Conservation (phyloP, 352 stramenopile genomes). For the Phytophthora pseudosyringae region DNA sequence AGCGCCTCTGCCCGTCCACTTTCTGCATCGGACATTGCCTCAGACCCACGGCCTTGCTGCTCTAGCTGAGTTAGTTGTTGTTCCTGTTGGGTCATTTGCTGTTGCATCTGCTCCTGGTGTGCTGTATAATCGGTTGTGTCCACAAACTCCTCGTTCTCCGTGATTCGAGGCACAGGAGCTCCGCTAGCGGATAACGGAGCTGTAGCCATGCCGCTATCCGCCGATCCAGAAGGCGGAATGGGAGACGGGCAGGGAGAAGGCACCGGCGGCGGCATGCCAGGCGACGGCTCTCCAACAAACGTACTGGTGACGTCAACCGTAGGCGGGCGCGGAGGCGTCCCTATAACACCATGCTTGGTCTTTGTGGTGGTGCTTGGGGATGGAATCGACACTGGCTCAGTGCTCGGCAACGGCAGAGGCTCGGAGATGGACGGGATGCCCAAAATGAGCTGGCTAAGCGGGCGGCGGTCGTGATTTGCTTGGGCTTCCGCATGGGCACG, state of each 20-base stretch:
- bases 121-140: conserved; percentile 42
- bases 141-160: conserved; percentile 43
- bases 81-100: conserved; percentile 27
- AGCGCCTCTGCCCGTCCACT: conserved; percentile 52
- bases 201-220: conserved; percentile 10
- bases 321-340: conserved; percentile 15
- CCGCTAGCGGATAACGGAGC: conserved; percentile 10
- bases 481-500: conserved; percentile 44
- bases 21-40: conserved; percentile 14
- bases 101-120: conserved; percentile 38
- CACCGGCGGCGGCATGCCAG: conserved; percentile 48
- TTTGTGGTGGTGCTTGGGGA: conserved; percentile 12
- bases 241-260: conserved; percentile 33
- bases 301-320: conserved; percentile 47
- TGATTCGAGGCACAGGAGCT: conserved; percentile 35
- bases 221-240: conserved; percentile 19
- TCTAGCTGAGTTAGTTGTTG: conserved; percentile 17
- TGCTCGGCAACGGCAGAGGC: conserved; percentile 26
- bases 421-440: conserved; percentile 63
- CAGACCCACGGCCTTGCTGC: conserved; percentile 11
- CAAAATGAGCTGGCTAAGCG: conserved; percentile 74
- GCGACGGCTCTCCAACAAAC: conserved; percentile 47
- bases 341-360: conserved; percentile 27
- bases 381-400: conserved; percentile 28
- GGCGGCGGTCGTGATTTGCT: conserved; percentile 51